Percentiles rank a stretch among this genome's conserved stretches.
Evolutionary conservation across 2,329 filamentous ascomycete genomes (phyloP).

Genomic region (Ilyonectria mors-panacis): DNA sequence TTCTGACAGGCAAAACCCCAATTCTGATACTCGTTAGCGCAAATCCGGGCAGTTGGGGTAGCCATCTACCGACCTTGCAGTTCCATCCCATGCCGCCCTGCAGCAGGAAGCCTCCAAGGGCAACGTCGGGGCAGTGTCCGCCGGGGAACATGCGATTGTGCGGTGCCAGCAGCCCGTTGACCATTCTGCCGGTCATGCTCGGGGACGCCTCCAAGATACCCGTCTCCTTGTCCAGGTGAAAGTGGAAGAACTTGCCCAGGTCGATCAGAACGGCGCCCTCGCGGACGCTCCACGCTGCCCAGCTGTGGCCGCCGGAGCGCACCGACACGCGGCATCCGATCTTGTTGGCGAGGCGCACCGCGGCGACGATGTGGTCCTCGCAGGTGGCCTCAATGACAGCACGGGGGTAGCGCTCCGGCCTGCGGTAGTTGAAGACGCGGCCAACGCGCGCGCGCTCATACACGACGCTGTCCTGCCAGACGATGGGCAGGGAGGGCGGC

Average conservation of each 20-base stretch:
- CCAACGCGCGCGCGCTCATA: constrained; percentile 50
- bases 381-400: constrained; percentile 59
- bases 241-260: constrained; percentile 48
- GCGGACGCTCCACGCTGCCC: constrained; percentile 65
- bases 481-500: constrained; percentile 39
- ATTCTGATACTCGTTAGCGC: constrained; percentile 52
- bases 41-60: neutral
- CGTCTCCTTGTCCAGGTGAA: constrained; percentile 57
- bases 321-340: constrained; percentile 56
- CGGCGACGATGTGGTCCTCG: constrained; percentile 54
- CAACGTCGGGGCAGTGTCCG: constrained; percentile 71
- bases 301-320: constrained; percentile 64
- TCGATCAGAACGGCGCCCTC: constrained; percentile 61
- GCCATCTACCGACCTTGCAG: constrained; percentile 59
- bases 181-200: constrained; percentile 61
- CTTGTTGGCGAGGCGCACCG: constrained; percentile 56
- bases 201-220: constrained; percentile 60
- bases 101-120: constrained; percentile 68
- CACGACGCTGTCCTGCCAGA: constrained; percentile 40
- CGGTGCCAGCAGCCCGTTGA: constrained; percentile 57
- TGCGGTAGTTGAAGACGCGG: constrained; percentile 62
- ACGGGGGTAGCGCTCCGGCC: constrained; percentile 53
- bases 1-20: constrained; percentile 70
- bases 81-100: constrained; percentile 74
- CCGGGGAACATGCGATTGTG: constrained; percentile 65